Base-by-base conservation (phyloP, 2,329 filamentous ascomycete species). In the Zymoseptoria passerinii region DNA sequence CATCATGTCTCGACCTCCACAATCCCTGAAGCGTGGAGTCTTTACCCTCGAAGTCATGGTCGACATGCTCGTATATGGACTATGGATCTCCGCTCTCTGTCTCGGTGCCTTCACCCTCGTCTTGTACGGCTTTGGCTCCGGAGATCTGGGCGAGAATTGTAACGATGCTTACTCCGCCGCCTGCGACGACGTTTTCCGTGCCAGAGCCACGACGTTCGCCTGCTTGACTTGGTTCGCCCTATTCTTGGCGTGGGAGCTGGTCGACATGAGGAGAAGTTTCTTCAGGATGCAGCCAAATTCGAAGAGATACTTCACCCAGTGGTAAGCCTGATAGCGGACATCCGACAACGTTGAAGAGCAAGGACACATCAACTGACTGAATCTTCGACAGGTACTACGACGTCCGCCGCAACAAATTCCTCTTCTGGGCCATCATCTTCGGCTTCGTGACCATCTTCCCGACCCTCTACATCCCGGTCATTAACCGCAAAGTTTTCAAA, bases 1-100 rank as follows among this genome's bases (percentile, higher is more conserved):
- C 69, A 86, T 95, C 60, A 90, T 95, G 84, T 76, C 81, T 63
- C 85, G 90, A 55, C 88, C 89, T 4, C 90, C 91, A 0, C 89
- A 92, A 63, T 81, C 87, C 73, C 72, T 86, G 7, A 75, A 78
- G 48, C 70, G 78, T 3, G 87, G 88, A 63, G 85, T 92, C 51
- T 92, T 92, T 72, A 90, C 88, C 13, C 80, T 80, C 69, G 87
- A 94, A 75, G 82, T 94, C 64, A 80, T 92, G 51, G 74, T 86
- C 61, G 89, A 92, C 72, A 91, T 91, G 81, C 70, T 89, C 9
- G 83, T 90, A 23, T 92, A 92, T 69, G 89, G 89, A 20, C 69
- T 85, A 62, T 85, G 88, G 77, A 90, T 92, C 84, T 87, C 87
- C 1, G 81, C 79, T 2, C 83, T 89, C 61, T 69, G 63, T 65